These are phyloP conservation scores for Amanita pseudoporphyria DNA, from an alignment of 768 basidiomycete genomes.

Conservation along the genomic window DNA sequence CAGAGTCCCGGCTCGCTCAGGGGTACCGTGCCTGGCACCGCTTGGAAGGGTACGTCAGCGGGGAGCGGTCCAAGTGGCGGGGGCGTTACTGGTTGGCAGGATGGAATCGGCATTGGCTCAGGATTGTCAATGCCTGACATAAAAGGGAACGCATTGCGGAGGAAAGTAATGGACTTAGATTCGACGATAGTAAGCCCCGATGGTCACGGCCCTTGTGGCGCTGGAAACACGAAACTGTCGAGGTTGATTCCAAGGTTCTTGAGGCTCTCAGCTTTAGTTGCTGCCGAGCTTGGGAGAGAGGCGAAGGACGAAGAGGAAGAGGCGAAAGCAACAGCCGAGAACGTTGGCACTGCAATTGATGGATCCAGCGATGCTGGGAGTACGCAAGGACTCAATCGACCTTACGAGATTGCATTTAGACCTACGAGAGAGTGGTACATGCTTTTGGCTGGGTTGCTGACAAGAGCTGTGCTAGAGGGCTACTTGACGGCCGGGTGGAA, in stretches of 20 bases:
- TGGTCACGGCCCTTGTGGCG: slow-evolving; percentile 22
- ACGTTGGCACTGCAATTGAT: slow-evolving; percentile 6
- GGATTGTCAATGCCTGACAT: slow-evolving; percentile 51
- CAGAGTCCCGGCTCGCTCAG: background rate
- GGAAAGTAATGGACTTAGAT: slow-evolving; percentile 22
- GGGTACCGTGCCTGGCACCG: background rate
- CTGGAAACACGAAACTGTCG: slow-evolving; percentile 54
- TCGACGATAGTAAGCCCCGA: slow-evolving; percentile 11
- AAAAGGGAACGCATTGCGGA: slow-evolving; percentile 48
- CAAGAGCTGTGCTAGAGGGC: slow-evolving; percentile 78
- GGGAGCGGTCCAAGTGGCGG: slow-evolving; percentile 19
- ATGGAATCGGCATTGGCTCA: slow-evolving; percentile 64
- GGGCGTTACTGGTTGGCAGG: slow-evolving; percentile 65
- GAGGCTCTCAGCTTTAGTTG: slow-evolving; percentile 68
- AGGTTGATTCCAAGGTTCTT: slow-evolving; percentile 66
- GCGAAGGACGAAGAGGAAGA: slow-evolving; percentile 35
- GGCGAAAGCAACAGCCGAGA: background rate
- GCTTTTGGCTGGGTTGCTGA: slow-evolving; percentile 65
- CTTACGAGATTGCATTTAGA: slow-evolving; percentile 41
- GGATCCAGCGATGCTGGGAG: slow-evolving; percentile 11
- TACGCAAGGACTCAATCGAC: slow-evolving; percentile 10
- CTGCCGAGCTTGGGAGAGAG: slow-evolving; percentile 68
- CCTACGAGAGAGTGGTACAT: slow-evolving; percentile 80
- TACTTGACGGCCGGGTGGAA: slow-evolving; percentile 78
- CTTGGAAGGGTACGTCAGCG: background rate